These are phyloP conservation scores for Phaeosphaeria sp. DNA, from an alignment of 2,329 filamentous ascomycete species.

Conservation along the genomic window DNA sequence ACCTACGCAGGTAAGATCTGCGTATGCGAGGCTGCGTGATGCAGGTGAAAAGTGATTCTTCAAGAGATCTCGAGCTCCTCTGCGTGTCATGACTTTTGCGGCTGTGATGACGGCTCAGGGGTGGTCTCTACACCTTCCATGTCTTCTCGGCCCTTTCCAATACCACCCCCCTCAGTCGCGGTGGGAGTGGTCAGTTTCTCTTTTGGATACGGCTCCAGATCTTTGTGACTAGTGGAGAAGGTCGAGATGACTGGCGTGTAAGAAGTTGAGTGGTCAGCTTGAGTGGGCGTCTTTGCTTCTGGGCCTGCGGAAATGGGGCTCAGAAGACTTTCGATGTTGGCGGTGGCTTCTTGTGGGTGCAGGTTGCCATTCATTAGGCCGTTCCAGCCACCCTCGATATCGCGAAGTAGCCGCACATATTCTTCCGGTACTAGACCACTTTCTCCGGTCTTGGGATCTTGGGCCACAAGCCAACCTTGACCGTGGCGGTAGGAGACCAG, in stretches of 20 bases:
- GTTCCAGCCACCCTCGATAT: conserved; percentile 86
- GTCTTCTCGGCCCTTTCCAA: conserved; percentile 27
- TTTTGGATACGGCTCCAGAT: conserved; percentile 56
- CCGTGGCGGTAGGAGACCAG: conserved; percentile 95
- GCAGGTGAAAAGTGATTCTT: background rate
- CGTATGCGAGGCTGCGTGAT: background rate
- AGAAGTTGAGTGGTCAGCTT: conserved; percentile 41
- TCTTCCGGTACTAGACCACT: conserved; percentile 95
- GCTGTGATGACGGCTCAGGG: conserved; percentile 17
- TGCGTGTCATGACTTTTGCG: conserved; percentile 19
- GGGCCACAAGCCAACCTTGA: conserved; percentile 95
- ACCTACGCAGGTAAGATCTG: background rate
- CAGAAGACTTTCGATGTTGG: conserved; percentile 37
- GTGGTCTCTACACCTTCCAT: conserved; percentile 38
- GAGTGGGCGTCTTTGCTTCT: conserved; percentile 51
- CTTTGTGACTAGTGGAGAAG: conserved; percentile 60
- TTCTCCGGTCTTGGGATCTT: conserved; percentile 92
- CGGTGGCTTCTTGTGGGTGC: conserved; percentile 27
- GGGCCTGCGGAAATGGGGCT: conserved; percentile 41
- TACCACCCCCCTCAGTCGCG: conserved; percentile 28
- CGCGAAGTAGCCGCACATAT: conserved; percentile 88
- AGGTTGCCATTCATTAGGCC: conserved; percentile 47
- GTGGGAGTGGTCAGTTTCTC: conserved; percentile 50
- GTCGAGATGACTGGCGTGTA: conserved; percentile 58
- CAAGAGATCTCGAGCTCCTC: background rate